phyloP scores from a whole-genome alignment of 768 basidiomycete species.

The Leccinum incarnatum region DNA sequence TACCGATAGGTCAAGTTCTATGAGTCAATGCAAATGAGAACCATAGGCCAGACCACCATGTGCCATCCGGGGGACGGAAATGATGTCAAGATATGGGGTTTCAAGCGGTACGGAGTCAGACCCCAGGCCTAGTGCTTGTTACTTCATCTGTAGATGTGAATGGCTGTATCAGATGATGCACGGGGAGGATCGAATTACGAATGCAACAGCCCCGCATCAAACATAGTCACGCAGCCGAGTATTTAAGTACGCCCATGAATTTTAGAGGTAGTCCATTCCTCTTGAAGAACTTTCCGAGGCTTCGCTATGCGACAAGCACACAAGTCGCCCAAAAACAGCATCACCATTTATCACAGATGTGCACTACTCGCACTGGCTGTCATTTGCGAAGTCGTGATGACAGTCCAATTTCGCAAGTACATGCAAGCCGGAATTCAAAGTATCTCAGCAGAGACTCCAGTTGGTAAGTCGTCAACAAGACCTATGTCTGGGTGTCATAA shows the following conservation, averaged over 20 bases:
- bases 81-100: not conserved
- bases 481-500: not conserved
- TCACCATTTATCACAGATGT: not conserved
- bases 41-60: not conserved
- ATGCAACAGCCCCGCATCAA: not conserved
- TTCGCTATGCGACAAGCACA: not conserved
- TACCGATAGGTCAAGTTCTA: constrained; percentile 3
- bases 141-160: not conserved
- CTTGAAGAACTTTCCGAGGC: not conserved
- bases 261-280: not conserved
- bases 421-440: not conserved
- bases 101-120: not conserved
- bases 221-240: not conserved
- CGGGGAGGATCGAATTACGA: not conserved
- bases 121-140: not conserved
- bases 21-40: not conserved
- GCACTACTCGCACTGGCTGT: not conserved
- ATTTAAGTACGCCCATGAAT: not conserved
- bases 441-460: not conserved
- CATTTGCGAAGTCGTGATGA: not conserved
- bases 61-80: not conserved
- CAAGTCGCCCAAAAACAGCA: not conserved
- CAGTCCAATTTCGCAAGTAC: not conserved
- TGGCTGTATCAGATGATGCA: not conserved
- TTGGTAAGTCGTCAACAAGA: not conserved